A percentile compares a stretch with the other conserved stretches of the same genome.
These are phyloP conservation scores for Eutrema japonicum DNA, from an alignment of 345 rosid species.

Conservation along the genomic window DNA sequence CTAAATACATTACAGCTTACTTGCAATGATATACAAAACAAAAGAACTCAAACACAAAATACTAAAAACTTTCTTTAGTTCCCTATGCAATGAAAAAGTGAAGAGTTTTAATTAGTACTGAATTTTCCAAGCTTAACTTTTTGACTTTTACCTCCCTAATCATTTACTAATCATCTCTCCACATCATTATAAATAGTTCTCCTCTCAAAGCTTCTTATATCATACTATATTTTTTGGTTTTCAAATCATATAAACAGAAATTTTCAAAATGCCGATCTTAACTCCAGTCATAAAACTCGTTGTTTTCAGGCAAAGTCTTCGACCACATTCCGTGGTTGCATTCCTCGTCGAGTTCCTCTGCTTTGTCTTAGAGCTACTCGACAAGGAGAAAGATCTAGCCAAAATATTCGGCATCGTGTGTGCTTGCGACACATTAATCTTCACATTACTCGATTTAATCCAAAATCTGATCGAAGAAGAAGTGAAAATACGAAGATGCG, in stretches of 20 bases:
- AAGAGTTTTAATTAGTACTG: conserved; percentile 23
- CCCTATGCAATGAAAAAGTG: conserved; percentile 37
- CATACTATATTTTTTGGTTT: neutral
- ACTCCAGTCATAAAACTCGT: conserved; percentile 39
- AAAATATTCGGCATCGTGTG: conserved; percentile 39
- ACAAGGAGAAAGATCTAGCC: conserved; percentile 37
- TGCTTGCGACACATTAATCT: conserved; percentile 43
- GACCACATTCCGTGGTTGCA: conserved; percentile 42
- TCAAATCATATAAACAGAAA: neutral
- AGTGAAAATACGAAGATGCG: conserved; percentile 31
- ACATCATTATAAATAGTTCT: conserved; percentile 24
- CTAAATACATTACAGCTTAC: neutral
- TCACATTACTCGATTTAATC: conserved; percentile 39
- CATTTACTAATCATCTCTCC: conserved; percentile 26
- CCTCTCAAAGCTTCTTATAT: neutral
- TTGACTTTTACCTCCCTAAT: conserved; percentile 32
- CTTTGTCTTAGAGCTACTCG: conserved; percentile 41
- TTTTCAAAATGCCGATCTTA: conserved; percentile 31
- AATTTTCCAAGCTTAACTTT: conserved; percentile 30
- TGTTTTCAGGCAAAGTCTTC: conserved; percentile 42
- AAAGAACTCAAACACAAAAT: neutral
- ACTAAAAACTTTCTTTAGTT: neutral
- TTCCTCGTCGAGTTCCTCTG: conserved; percentile 45
- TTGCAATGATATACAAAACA: conserved; percentile 5
- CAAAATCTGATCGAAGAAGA: conserved; percentile 25